Evolutionary conservation across 2,329 filamentous ascomycete species (phyloP).

Genomic region (Ophiocordyceps unilateralis): DNA sequence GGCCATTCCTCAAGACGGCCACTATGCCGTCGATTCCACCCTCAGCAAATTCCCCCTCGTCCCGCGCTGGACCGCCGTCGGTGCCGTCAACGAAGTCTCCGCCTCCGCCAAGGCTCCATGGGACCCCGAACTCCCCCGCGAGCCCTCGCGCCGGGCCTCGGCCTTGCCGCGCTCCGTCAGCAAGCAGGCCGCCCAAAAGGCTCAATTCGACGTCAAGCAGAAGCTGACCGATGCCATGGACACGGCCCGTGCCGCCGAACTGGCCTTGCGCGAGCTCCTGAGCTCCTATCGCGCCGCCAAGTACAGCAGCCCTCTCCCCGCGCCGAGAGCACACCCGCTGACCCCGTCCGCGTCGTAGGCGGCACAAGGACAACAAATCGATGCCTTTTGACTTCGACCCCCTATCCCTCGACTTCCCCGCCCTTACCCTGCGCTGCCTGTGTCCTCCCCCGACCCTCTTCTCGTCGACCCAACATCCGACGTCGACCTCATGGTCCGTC

Average conservation of each 20-base stretch:
- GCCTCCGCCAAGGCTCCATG: conserved; percentile 29
- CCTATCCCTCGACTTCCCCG: conserved; percentile 69
- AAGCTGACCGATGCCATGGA: conserved; percentile 55
- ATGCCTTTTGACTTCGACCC: conserved; percentile 68
- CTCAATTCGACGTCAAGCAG: conserved; percentile 45
- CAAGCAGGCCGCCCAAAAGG: conserved; percentile 37
- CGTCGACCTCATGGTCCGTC: conserved; percentile 66
- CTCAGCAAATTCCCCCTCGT: conserved; percentile 38
- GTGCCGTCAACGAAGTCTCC: too few species aligned
- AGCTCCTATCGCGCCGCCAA: conserved; percentile 69
- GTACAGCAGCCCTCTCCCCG: conserved; percentile 32
- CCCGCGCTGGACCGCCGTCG: conserved; percentile 60
- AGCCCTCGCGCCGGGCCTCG: conserved; percentile 16
- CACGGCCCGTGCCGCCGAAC: conserved; percentile 64
- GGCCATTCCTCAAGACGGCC: conserved; percentile 22
- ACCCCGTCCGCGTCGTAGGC: conserved; percentile 18
- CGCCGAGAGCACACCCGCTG: not conserved
- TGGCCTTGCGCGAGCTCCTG: conserved; percentile 70
- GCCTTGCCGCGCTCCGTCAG: conserved; percentile 25
- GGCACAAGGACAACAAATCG: conserved; percentile 35
- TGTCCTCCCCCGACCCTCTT: conserved; percentile 68
- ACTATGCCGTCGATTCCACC: conserved; percentile 26
- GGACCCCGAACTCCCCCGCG: conserved; percentile 16
- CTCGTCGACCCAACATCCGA: conserved; percentile 62
- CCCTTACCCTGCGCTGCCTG: conserved; percentile 66